Evolutionary conservation across 2,329 filamentous ascomycete species (phyloP).

Genomic region (Trichophyton rubrum): DNA sequence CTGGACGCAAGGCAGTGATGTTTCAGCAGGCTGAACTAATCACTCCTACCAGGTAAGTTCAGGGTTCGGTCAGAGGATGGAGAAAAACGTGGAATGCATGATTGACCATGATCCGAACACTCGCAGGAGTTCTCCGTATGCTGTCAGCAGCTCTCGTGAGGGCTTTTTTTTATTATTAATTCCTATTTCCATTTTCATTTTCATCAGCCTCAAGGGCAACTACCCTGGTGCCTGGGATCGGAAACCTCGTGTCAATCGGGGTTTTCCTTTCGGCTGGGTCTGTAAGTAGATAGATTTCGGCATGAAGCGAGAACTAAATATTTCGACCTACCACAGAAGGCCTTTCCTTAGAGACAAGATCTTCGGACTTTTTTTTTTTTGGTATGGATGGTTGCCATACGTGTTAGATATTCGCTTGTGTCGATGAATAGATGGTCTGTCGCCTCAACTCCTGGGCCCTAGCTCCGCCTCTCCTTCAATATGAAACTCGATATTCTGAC

Average conservation of each 20-base stretch:
- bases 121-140: background rate
- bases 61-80: background rate
- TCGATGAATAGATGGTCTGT: background rate
- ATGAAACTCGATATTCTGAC: background rate
- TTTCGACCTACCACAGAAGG: no score
- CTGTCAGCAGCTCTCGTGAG: background rate
- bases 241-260: background rate
- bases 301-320: background rate
- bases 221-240: background rate
- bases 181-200: background rate
- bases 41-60: background rate
- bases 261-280: background rate
- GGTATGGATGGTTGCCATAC: background rate
- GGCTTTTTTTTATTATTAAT: background rate
- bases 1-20: slow-evolving; percentile 1
- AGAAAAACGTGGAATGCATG: background rate
- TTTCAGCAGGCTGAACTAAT: background rate
- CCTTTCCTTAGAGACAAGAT: no score
- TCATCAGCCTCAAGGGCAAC: background rate
- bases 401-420: background rate
- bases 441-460: background rate
- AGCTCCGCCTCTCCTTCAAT: background rate
- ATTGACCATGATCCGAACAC: background rate
- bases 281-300: background rate
- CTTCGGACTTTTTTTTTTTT: background rate